Percentiles rank a stretch among this genome's conserved stretches.
Conservation (phyloP, 805 yeast genomes). For the Jamesozyma piceae region DNA sequence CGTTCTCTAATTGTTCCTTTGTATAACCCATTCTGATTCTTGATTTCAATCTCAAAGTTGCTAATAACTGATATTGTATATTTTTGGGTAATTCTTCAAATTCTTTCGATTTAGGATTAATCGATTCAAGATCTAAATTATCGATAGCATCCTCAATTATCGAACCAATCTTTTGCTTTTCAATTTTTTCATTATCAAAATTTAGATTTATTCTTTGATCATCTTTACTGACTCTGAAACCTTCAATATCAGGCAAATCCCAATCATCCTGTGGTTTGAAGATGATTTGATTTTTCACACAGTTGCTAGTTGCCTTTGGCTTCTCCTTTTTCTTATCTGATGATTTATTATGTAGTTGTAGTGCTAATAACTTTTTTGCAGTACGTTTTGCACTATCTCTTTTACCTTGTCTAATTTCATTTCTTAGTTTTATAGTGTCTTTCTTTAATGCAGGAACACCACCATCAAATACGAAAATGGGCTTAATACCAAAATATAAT, state of each 20-base stretch:
- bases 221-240: constrained; percentile 40
- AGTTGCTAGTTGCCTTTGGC: neutral
- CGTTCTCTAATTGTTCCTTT: constrained; percentile 71
- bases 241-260: constrained; percentile 65
- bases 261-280: constrained; percentile 62
- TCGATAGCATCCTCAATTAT: constrained; percentile 49
- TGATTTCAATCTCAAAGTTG: constrained; percentile 73
- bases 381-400: constrained; percentile 60
- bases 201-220: constrained; percentile 72
- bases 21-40: constrained; percentile 92
- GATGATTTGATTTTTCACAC: constrained; percentile 27
- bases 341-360: constrained; percentile 53
- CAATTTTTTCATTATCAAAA: constrained; percentile 50
- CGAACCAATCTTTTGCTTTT: constrained; percentile 31
- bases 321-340: constrained; percentile 1
- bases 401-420: constrained; percentile 65
- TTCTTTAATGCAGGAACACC: constrained; percentile 81
- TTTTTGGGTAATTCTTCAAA: constrained; percentile 70
- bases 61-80: constrained; percentile 79
- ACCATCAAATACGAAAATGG: constrained; percentile 92
- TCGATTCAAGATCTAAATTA: constrained; percentile 56
- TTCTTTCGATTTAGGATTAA: constrained; percentile 77
- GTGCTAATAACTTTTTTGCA: constrained; percentile 71
- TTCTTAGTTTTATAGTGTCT: constrained; percentile 64
- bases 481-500: constrained; percentile 74